These are phyloP conservation scores for Fusarium sp. DNA, from an alignment of 2,329 filamentous ascomycete genomes.

Conservation along the genomic window DNA sequence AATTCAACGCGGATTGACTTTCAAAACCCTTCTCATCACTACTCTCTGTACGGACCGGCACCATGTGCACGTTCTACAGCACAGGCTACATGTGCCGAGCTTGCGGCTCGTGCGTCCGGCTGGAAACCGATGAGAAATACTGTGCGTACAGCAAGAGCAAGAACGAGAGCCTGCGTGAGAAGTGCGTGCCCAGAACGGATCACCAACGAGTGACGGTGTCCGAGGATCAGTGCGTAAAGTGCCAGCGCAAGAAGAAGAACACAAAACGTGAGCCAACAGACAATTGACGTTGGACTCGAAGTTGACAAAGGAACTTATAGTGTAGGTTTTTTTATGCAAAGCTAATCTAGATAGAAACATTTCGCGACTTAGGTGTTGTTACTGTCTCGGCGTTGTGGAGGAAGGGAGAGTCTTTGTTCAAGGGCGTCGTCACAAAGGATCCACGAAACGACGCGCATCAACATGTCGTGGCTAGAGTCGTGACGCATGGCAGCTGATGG, in stretches of 20 bases:
- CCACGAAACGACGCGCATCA: neutral
- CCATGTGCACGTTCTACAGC: conserved; percentile 15
- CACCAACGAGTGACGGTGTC: neutral
- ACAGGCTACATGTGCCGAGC: neutral
- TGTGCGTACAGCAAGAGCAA: neutral
- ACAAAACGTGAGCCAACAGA: neutral
- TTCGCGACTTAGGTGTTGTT: neutral
- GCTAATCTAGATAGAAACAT: neutral
- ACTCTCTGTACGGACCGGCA: neutral
- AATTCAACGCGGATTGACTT: neutral
- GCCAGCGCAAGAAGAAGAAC: neutral
- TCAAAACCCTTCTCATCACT: neutral
- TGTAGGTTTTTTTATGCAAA: neutral
- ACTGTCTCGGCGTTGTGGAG: neutral
- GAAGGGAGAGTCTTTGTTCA: neutral
- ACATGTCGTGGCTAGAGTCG: neutral
- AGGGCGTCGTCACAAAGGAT: neutral
- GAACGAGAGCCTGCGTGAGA: neutral
- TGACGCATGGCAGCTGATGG: neutral
- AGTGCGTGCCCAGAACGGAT: neutral
- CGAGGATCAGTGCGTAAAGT: neutral
- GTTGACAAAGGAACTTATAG: neutral
- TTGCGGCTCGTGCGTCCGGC: neutral
- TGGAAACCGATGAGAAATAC: neutral
- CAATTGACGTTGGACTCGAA: neutral